A percentile compares a stretch with the other conserved stretches of the same genome.
Evolutionary conservation across 2,329 filamentous ascomycete genomes (phyloP).

Genomic region (Fusarium sambucinum): DNA sequence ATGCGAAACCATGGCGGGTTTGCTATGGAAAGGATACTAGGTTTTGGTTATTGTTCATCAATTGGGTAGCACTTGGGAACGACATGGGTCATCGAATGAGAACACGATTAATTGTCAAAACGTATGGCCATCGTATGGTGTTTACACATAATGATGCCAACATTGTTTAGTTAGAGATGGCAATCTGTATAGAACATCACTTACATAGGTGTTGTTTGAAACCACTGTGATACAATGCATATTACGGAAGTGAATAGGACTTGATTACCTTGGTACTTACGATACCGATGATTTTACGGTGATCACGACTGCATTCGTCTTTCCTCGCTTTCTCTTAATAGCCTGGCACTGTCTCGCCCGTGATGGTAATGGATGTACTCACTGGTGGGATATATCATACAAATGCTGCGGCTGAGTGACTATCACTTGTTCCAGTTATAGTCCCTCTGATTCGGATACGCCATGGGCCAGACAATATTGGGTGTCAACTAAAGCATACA

Average conservation of each 20-base stretch:
- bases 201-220: background rate
- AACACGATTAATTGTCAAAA: slow-evolving; percentile 26
- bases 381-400: background rate
- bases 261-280: background rate
- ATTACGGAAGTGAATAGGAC: background rate
- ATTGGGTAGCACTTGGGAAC: slow-evolving; percentile 25
- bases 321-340: background rate
- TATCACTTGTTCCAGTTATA: background rate
- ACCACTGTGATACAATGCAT: background rate
- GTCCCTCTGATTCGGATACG: background rate
- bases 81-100: slow-evolving; percentile 30
- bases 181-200: background rate
- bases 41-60: slow-evolving; percentile 19
- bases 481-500: background rate
- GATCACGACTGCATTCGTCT: too few relatives aligned
- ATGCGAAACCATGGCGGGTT: slow-evolving; percentile 12
- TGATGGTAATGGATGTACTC: too few relatives aligned
- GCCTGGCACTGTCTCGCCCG: background rate
- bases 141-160: background rate
- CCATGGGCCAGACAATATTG: background rate
- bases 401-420: background rate
- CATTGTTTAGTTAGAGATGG: background rate
- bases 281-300: too few relatives aligned
- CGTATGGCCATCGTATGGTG: background rate
- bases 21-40: slow-evolving; percentile 25